Base-by-base conservation (phyloP, 306 rosid genomes). In the Pyrus communis region DNA sequence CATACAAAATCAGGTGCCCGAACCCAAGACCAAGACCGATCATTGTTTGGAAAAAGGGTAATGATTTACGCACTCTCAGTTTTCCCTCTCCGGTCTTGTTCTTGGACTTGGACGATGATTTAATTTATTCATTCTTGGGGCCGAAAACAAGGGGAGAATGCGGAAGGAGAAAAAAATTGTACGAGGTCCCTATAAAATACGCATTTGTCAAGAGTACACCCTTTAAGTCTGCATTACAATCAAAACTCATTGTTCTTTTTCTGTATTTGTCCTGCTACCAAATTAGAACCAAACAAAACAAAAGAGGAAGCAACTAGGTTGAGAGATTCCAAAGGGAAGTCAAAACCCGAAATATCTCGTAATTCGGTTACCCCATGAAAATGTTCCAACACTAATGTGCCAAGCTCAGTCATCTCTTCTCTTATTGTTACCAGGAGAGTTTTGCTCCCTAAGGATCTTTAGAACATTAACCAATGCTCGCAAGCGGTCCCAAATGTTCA, bases 401-500 rank as follows among this genome's bases (percentile, higher is more conserved):
- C 43, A 14, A 6, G 43, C 33, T 81, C 77, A 76, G 82, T 88
- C 91, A 67, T 81, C 76, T 84, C 54, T 77, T 70, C 75, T 86
- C 82, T 80, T 86, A 63, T 71, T 60, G 31, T 49, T 62, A 79
- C 68, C 59, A 54, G 80, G 61, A 63, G 90, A 59, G 82, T 81
- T 90, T 60, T 89, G 87, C 75, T 92, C 97, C 0, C 88, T 83
- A 18, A 87, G 79, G 69, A 95, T 81, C 86, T 92, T 95, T 65
- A 92, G 9, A 81, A 92, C 93, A 75, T 80, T 86, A 49, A 95
- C 87, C 87, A 90, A 73, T 60, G 99, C 99, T 76, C 84, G 87
- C 80, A 95, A 82, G 7, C 91, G 93, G 58, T 95, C 97, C 99
- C 97, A 95, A 71, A 95, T 85, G 84, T 88, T 86, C 57, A 90